A percentile compares a stretch with the other conserved stretches of the same genome.
Evolutionary conservation across 108 stramenopile species (phyloP).

Genomic region (Craspedostauros australis): DNA sequence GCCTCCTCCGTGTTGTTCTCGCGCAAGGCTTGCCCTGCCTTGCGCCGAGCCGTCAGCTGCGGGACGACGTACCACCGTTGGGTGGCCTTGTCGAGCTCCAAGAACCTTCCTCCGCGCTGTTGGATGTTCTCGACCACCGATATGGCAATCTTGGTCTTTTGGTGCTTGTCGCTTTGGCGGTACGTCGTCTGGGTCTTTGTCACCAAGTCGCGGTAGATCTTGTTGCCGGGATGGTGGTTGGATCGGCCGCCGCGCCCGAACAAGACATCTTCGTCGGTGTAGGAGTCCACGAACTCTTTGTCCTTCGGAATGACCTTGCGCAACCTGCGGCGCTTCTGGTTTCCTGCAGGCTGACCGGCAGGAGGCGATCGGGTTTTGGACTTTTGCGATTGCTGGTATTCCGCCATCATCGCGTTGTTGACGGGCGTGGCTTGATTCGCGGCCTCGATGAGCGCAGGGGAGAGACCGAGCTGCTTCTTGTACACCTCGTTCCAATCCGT

Average conservation of each 20-base stretch:
- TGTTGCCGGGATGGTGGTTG: conserved; percentile 39
- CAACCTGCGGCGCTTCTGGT: conserved; percentile 17
- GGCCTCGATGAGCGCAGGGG: conserved; percentile 17
- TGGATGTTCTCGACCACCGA: conserved; percentile 25
- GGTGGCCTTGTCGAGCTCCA: conserved; percentile 28
- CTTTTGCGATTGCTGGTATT: no score
- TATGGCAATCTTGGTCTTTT: conserved; percentile 30
- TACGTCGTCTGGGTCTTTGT: conserved; percentile 18
- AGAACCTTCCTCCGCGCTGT: conserved; percentile 22
- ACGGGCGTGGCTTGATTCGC: no score
- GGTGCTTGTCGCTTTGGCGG: conserved; percentile 27
- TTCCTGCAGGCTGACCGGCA: neutral
- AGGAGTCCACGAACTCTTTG: conserved; percentile 22
- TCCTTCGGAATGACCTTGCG: conserved; percentile 30
- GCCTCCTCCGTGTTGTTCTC: conserved; percentile 38
- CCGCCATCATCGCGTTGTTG: no score
- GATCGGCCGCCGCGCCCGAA: conserved; percentile 39
- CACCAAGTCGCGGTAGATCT: conserved; percentile 27
- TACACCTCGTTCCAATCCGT: conserved; percentile 14
- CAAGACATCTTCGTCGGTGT: conserved; percentile 27
- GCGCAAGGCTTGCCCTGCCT: conserved; percentile 30
- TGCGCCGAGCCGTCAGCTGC: conserved; percentile 21
- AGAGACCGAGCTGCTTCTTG: conserved; percentile 3
- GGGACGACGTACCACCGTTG: conserved; percentile 24
- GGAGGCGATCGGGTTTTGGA: neutral